Conservation (phyloP, 768 basidiomycete species). For the Podaxis sp. region DNA sequence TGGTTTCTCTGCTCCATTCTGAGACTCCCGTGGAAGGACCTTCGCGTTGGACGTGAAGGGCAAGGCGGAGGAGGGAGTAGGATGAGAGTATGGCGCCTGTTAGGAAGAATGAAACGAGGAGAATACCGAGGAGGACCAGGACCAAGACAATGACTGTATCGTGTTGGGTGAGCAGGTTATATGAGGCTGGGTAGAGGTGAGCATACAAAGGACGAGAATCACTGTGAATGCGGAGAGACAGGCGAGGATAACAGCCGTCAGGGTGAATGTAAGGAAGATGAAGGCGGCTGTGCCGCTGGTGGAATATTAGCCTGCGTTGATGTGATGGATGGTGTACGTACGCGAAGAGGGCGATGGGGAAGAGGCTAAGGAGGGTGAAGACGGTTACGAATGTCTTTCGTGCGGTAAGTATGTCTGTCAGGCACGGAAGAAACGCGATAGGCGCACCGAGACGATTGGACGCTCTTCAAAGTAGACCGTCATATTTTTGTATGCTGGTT, state of each 20-base stretch:
- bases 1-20: conserved; percentile 2
- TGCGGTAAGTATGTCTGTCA: not conserved
- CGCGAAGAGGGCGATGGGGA: conserved; percentile 4
- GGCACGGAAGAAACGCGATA: not conserved
- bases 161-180: no score
- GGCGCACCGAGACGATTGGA: conserved; percentile 5
- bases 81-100: conserved; percentile 5
- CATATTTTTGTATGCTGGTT: conserved; percentile 7
- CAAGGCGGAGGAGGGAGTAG: conserved; percentile 5
- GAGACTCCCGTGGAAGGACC: conserved; percentile 4
- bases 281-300: not conserved
- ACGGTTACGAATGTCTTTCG: conserved; percentile 8
- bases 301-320: not conserved
- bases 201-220: not conserved
- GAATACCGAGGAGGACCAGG: not conserved
- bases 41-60: conserved; percentile 1
- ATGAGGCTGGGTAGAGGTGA: not conserved
- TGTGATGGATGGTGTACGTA: not conserved
- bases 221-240: not conserved
- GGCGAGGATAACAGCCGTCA: conserved; percentile 1
- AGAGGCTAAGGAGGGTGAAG: conserved; percentile 6
- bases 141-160: not conserved
- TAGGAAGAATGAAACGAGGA: conserved; percentile 7
- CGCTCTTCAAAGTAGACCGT: conserved; percentile 2
- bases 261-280: not conserved